Evolutionary conservation across 129 eudicot species (phyloP).

Genomic region (Flaveria linearis): DNA sequence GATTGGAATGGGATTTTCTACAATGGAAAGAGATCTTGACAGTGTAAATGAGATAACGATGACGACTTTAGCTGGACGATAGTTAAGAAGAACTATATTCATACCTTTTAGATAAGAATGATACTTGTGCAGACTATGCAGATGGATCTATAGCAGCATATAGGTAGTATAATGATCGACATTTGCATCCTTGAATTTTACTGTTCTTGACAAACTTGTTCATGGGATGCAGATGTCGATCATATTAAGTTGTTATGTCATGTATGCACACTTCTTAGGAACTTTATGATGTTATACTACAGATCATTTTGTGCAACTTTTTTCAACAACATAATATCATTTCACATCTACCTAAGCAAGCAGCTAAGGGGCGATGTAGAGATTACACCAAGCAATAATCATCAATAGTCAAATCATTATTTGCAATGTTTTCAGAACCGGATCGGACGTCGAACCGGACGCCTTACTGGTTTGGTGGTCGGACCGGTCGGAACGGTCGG

Average conservation of each 20-base stretch:
- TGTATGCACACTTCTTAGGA: neutral
- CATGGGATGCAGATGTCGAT: slow-evolving; percentile 26
- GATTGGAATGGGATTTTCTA: slow-evolving; percentile 37
- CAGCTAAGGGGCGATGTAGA: neutral
- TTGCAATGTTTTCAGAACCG: no score
- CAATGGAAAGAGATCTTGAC: slow-evolving; percentile 30
- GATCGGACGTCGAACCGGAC: no score
- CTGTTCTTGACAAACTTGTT: neutral
- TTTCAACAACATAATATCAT: neutral
- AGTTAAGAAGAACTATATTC: slow-evolving; percentile 10
- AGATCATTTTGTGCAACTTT: neutral
- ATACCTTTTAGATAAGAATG: slow-evolving; percentile 13
- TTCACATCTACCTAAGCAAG: neutral
- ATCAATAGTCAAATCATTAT: no score
- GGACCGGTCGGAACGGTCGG: no score
- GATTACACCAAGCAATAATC: neutral
- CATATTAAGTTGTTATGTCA: slow-evolving; percentile 22
- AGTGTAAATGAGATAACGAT: slow-evolving; percentile 43
- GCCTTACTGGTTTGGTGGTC: no score
- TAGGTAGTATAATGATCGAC: slow-evolving; percentile 11
- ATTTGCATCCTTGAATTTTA: slow-evolving; percentile 25
- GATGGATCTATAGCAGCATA: slow-evolving; percentile 1
- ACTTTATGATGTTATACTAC: neutral
- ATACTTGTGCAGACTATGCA: slow-evolving; percentile 28
- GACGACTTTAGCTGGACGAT: slow-evolving; percentile 39